A percentile compares a stretch with the other conserved stretches of the same genome.
phyloP scores from a whole-genome alignment of 345 rosid genomes.

The Aegle marmelos region DNA sequence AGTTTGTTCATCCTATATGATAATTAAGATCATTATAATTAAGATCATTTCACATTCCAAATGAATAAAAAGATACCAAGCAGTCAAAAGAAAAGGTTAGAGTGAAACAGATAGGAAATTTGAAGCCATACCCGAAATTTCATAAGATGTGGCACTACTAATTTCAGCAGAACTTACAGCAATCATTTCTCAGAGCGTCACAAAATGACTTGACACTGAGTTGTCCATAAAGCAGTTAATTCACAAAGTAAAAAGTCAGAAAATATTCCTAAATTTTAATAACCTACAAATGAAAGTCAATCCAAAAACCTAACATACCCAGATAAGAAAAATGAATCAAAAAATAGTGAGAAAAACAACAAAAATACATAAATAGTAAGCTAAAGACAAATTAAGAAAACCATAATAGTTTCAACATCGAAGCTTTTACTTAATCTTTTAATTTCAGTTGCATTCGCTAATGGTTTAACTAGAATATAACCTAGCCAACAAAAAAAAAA shows the following conservation, averaged over 20 bases:
- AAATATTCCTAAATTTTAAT: constrained; percentile 5
- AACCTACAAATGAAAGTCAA: constrained; percentile 6
- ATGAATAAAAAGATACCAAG: neutral
- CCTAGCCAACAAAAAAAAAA: too few relatives aligned
- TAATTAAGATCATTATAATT: constrained; percentile 1
- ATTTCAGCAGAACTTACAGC: constrained; percentile 63
- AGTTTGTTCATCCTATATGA: neutral
- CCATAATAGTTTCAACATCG: too few relatives aligned
- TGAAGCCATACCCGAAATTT: constrained; percentile 66
- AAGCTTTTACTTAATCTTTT: too few relatives aligned
- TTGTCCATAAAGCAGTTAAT: constrained; percentile 64
- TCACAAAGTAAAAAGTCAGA: constrained; percentile 27
- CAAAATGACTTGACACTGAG: constrained; percentile 73
- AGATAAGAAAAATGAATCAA: neutral
- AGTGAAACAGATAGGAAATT: neutral
- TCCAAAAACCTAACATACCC: neutral
- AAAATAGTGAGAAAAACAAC: neutral
- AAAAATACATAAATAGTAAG: neutral
- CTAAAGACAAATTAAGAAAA: neutral
- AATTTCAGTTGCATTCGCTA: too few relatives aligned
- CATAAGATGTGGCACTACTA: constrained; percentile 72
- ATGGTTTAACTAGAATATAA: too few relatives aligned
- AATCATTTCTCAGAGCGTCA: constrained; percentile 73
- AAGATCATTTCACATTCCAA: neutral
- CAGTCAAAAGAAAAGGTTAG: neutral